Conservation (phyloP, 1,284 basidiomycete species). For the Naganishia sp. region DNA sequence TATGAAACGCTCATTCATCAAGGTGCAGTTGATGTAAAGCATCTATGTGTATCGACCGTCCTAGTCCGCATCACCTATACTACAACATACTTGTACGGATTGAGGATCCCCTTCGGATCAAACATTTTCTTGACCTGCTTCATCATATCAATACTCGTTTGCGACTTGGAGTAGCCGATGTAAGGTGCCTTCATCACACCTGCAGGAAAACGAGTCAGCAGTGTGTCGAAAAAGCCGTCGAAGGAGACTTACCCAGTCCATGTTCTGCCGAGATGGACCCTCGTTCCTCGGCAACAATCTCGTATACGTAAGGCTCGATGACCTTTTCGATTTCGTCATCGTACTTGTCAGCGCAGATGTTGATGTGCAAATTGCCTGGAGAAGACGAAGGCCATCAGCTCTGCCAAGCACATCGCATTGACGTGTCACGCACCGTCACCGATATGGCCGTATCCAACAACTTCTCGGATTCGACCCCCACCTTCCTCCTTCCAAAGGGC, state of each 20-base stretch:
- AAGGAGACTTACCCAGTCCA: slow-evolving; percentile 61
- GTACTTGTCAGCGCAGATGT: slow-evolving; percentile 84
- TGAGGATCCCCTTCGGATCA: slow-evolving; percentile 35
- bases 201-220: slow-evolving; percentile 6
- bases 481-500: slow-evolving; percentile 64
- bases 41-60: slow-evolving; percentile 11
- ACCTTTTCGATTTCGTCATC: slow-evolving; percentile 79
- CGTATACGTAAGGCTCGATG: slow-evolving; percentile 94
- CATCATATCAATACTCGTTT: slow-evolving; percentile 82
- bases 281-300: slow-evolving; percentile 69
- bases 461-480: slow-evolving; percentile 69
- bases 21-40: not conserved
- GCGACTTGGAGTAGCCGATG: slow-evolving; percentile 82
- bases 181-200: slow-evolving; percentile 90
- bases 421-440: slow-evolving; percentile 73
- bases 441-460: slow-evolving; percentile 93
- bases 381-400: slow-evolving; percentile 5
- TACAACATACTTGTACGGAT: slow-evolving; percentile 46
- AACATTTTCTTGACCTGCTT: slow-evolving; percentile 56
- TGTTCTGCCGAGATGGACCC: slow-evolving; percentile 98
- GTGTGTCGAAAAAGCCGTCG: not conserved
- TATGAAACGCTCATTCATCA: not conserved
- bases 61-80: not conserved
- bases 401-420: not conserved
- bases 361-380: slow-evolving; percentile 89